These are phyloP conservation scores for Solioccasus polychromus DNA, from an alignment of 768 basidiomycete genomes.

Conservation along the genomic window DNA sequence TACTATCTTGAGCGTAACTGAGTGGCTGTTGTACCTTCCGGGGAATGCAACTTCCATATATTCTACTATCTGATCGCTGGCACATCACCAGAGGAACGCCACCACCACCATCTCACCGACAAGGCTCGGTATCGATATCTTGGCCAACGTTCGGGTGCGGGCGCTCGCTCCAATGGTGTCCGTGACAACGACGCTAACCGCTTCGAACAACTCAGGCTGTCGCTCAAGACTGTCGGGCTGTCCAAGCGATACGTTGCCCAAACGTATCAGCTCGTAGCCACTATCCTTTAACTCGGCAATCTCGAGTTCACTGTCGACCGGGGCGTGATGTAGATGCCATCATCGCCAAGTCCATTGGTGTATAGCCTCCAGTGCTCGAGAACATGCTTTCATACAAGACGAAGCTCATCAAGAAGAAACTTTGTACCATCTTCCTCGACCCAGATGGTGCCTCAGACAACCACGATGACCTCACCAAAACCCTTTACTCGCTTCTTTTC, in stretches of 20 bases:
- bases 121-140: constrained; percentile 85
- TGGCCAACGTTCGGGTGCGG: constrained; percentile 58
- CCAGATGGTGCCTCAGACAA: constrained; percentile 89
- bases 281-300: constrained; percentile 95
- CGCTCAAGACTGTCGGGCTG: constrained; percentile 88
- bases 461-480: constrained; percentile 91
- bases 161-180: constrained; percentile 42
- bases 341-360: constrained; percentile 92
- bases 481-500: constrained; percentile 89
- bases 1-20: constrained; percentile 42
- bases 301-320: constrained; percentile 88
- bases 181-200: constrained; percentile 80
- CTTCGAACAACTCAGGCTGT: constrained; percentile 92
- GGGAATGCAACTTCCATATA: constrained; percentile 52
- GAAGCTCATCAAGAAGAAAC: constrained; percentile 86
- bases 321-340: constrained; percentile 85
- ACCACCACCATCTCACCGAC: constrained; percentile 82
- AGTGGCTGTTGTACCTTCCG: constrained; percentile 44
- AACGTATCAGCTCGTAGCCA: constrained; percentile 90
- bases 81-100: constrained; percentile 80
- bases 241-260: constrained; percentile 95
- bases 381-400: constrained; percentile 85
- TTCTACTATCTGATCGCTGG: constrained; percentile 96
- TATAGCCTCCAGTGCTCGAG: constrained; percentile 70
- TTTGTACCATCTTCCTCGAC: constrained; percentile 93